These are phyloP conservation scores for Exophiala phaeomuriformis DNA, from an alignment of 2,329 filamentous ascomycete genomes.

Conservation along the genomic window DNA sequence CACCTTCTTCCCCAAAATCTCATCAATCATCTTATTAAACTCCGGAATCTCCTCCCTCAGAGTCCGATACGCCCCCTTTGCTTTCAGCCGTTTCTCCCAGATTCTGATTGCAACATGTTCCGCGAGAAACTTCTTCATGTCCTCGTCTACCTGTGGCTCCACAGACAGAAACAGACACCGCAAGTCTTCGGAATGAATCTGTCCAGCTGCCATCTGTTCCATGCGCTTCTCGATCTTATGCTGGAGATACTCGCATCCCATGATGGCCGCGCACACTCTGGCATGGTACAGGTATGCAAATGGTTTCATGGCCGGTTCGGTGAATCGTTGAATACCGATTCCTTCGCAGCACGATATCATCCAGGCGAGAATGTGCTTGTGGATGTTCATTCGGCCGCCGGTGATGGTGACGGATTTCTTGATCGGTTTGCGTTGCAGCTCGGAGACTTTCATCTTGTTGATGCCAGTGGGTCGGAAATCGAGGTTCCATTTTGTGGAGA, in stretches of 20 bases:
- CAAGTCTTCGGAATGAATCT: conserved; percentile 23
- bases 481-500: conserved; percentile 13
- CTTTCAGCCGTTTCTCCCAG: conserved; percentile 12
- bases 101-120: conserved; percentile 17
- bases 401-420: conserved; percentile 7
- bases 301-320: conserved; percentile 1
- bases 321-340: conserved; percentile 7
- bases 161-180: conserved; percentile 9
- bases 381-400: conserved; percentile 13
- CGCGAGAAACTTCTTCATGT: conserved; percentile 13
- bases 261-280: conserved; percentile 6
- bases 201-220: conserved; percentile 3
- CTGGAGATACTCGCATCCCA: conserved; percentile 16
- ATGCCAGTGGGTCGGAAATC: conserved; percentile 1
- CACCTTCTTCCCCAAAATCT: neutral
- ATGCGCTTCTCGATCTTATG: conserved; percentile 11
- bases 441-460: conserved; percentile 1
- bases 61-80: conserved; percentile 10
- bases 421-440: neutral
- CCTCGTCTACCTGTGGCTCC: neutral
- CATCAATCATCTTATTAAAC: conserved; percentile 14
- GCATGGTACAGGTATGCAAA: conserved; percentile 14
- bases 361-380: conserved; percentile 19
- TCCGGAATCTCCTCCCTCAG: conserved; percentile 16
- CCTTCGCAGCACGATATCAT: conserved; percentile 21